Base-by-base conservation (phyloP, 805 yeast species). In the Kodamaea leandrae region DNA sequence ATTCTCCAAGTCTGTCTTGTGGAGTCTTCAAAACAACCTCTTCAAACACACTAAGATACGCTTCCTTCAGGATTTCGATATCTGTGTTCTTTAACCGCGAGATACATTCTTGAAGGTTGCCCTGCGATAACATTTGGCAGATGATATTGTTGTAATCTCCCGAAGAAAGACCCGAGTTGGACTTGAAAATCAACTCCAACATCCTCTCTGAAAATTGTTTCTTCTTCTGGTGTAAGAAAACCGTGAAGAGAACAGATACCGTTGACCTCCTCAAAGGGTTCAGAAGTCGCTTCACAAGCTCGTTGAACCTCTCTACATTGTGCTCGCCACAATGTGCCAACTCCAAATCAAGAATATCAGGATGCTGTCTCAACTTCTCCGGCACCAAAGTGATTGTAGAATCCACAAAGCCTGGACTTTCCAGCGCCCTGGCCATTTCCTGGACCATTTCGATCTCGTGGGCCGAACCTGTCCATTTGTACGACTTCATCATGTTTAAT, bases 231-330 rank as follows among this genome's bases (percentile, higher is more conserved):
- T 28, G 19, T 26, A 63, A 41, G 35, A 66, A 66, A 5, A 60
- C 50, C 14, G 51, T 46, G 35, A 68, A 60, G 21, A 69, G 49
- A 45, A 57, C 58, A 4, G 68, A 57, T 5, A 68, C 46, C 2
- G 68, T 56, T 50, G 56, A 57, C 17, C 71, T 46, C 20, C 51
- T 47, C n/a, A 67, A 45, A 6, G 69, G 71, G 4, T 64, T 54
- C n/a, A 37, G 43, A 13, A 65, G 45, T 23, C 43, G 36, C 21
- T 51, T 48, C 5, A 61, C 44, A 17, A 62, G 48, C 10, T 17
- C 23, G n/a, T 55, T 53, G 37, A 57, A 55, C 34, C 49, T 32
- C 2, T 33, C 25, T 2, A 15, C n/a, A 13, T 40, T 23, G 9
- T 25, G 42, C 6, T 42, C 43, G n/a, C 63, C 63, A 32, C 47